Evolutionary conservation across 805 yeast species (phyloP).

Genomic region (Lipomyces sp.): DNA sequence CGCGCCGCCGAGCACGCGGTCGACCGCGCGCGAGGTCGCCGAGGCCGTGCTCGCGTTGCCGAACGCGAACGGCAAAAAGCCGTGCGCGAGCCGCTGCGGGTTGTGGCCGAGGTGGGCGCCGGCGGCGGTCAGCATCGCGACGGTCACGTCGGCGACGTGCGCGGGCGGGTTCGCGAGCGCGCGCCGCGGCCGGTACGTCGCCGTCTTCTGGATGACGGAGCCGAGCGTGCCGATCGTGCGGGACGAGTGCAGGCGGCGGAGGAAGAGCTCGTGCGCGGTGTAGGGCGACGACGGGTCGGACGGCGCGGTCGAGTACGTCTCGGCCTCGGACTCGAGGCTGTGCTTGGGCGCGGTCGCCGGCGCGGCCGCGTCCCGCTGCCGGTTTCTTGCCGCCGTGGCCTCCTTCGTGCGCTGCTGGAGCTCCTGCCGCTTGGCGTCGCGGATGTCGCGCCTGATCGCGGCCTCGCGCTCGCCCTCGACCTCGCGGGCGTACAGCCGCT

Average conservation of each 20-base stretch:
- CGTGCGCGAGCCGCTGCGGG: constrained; percentile 49
- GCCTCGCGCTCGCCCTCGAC: not conserved
- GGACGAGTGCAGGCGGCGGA: constrained; percentile 25
- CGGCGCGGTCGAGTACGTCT: not conserved
- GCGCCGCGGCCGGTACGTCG: constrained; percentile 13
- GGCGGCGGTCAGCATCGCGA: constrained; percentile 75
- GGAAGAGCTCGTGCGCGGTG: constrained; percentile 13
- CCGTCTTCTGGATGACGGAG: not conserved
- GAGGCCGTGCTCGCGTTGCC: constrained; percentile 48
- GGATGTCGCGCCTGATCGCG: no score
- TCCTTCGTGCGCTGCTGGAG: not conserved
- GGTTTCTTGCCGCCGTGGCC: no score
- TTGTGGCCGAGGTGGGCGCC: constrained; percentile 96
- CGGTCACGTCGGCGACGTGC: constrained; percentile 50
- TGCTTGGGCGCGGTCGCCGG: not conserved
- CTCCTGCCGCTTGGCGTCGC: not conserved
- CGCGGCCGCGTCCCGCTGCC: not conserved
- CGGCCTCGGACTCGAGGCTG: not conserved
- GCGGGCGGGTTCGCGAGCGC: constrained; percentile 6
- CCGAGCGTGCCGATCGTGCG: constrained; percentile 9
- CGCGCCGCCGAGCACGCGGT: no score
- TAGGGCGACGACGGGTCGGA: constrained; percentile 8
- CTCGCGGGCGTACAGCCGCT: constrained; percentile 1
- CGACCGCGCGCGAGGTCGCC: no score
- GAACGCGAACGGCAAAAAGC: constrained; percentile 79